Percentiles rank a stretch among this genome's conserved stretches.
Evolutionary conservation across 192 early-diverging fungal genomes (phyloP).

Genomic region (Rhizophagus clarus): DNA sequence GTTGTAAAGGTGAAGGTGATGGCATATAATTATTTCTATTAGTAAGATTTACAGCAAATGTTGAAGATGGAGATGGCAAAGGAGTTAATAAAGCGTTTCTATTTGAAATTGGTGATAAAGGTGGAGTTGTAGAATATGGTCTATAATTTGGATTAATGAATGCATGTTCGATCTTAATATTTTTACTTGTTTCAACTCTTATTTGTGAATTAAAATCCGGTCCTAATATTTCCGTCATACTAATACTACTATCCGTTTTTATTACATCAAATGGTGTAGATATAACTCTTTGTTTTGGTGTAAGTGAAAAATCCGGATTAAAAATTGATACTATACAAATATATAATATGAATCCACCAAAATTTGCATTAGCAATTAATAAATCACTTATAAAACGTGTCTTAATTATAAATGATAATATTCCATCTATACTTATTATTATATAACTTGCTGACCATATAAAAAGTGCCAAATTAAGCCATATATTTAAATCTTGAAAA

Average conservation of each 20-base stretch:
- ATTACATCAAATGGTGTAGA: background rate
- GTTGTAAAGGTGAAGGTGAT: background rate
- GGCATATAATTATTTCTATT: background rate
- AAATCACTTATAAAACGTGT: background rate
- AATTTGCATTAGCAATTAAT: background rate
- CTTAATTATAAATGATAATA: background rate
- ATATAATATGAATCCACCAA: background rate
- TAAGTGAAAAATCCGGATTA: constrained; percentile 3
- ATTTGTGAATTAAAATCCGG: background rate
- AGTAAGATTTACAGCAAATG: background rate
- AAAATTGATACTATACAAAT: background rate
- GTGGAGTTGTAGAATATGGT: background rate
- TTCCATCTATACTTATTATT: background rate
- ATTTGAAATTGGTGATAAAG: background rate
- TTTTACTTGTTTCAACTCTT: background rate
- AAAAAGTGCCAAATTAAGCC: background rate
- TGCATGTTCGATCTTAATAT: background rate
- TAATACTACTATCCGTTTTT: background rate
- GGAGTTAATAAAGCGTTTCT: background rate
- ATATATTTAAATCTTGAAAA: constrained; percentile 19
- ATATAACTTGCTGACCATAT: background rate
- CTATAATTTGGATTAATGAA: background rate
- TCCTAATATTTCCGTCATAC: background rate
- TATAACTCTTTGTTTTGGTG: background rate
- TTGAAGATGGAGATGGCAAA: background rate